A percentile compares a stretch with the other conserved stretches of the same genome.
Conservation (phyloP, 2,329 filamentous ascomycete genomes). For the Phyllosticta capitalensis region DNA sequence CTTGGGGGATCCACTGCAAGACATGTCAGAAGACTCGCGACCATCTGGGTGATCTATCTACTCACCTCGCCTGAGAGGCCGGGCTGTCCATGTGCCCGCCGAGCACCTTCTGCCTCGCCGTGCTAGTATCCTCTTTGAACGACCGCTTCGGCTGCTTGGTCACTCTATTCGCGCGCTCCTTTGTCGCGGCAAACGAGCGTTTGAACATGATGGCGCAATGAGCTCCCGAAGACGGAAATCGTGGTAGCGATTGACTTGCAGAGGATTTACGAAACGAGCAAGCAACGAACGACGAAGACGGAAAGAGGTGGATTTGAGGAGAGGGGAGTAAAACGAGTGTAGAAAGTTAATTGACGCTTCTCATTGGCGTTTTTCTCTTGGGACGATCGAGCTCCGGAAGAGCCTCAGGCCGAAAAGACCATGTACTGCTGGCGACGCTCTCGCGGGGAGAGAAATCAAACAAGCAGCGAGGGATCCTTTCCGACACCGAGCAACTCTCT, state of each 20-base stretch:
- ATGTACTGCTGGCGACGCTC: too few relatives aligned
- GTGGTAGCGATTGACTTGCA: conserved; percentile 10
- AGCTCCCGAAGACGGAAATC: conserved; percentile 31
- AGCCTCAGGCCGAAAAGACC: not conserved
- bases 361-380: not conserved
- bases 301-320: not conserved
- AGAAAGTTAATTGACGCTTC: conserved; percentile 10
- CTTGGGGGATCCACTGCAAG: conserved; percentile 34
- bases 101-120: conserved; percentile 75
- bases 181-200: conserved; percentile 65
- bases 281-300: not conserved
- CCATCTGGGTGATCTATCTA: not conserved
- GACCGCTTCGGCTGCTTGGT: conserved; percentile 68
- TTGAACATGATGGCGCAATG: conserved; percentile 66
- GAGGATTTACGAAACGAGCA: not conserved
- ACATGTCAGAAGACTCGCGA: not conserved
- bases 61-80: conserved; percentile 39
- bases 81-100: conserved; percentile 65
- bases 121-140: conserved; percentile 56
- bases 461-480: not conserved
- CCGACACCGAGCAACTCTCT: not conserved
- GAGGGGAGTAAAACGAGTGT: conserved; percentile 4
- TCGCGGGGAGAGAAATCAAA: too few relatives aligned
- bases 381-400: not conserved
- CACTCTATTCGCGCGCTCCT: conserved; percentile 82